Base-by-base conservation (phyloP, 169 alveolate species). In the Eimeria necatrix region DNA sequence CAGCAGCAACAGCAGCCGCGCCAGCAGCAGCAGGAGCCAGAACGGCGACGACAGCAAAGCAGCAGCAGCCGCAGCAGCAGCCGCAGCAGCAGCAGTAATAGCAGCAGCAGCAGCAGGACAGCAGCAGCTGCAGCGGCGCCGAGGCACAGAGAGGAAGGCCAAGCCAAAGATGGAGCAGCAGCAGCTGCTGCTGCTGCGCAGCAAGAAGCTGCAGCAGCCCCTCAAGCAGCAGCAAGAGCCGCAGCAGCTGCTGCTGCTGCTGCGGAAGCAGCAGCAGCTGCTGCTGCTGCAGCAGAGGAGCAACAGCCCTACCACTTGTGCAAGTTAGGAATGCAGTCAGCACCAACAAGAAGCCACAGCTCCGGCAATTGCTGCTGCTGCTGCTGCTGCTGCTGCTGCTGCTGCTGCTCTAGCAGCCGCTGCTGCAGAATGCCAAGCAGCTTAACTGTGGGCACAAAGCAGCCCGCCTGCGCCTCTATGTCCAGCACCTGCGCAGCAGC, bases 41-140 rank as follows among this genome's bases (percentile, higher is more conserved):
- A n/a, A n/a, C n/a, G n/a, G n/a, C n/a, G n/a, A n/a, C n/a, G n/a
- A n/a, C 14, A 64, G 76, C 76, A 14, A 20, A 9, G 9, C 9
- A n/a, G 18, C 86, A 48, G 86, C 60, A 76, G 26, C 60, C 9
- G 86, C 86, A 48, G 41, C 22, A 32, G 86, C 86, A 46, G 32
- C 64, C 24, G 61, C 86, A 76, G 60, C 86, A 76, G 32, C 56
- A 76, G 60, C 86, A 76, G 60, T 60, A 76, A 16, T 60, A 41
- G 60, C 86, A 32, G 24, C 86, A 76, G 26, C 64, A 48, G 64
- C 81, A 71, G 22, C 49, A 48, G 20, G 14, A 4, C 81, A 71
- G 81, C 81, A 71, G n/a, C 81, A 32, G 32, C 32, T 61, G 73
- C n/a, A n/a, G n/a, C n/a, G n/a, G n/a, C n/a, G n/a, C n/a, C n/a